phyloP scores from a whole-genome alignment of 164 flowering plant species.

The Tetrastigma voinierianum region DNA sequence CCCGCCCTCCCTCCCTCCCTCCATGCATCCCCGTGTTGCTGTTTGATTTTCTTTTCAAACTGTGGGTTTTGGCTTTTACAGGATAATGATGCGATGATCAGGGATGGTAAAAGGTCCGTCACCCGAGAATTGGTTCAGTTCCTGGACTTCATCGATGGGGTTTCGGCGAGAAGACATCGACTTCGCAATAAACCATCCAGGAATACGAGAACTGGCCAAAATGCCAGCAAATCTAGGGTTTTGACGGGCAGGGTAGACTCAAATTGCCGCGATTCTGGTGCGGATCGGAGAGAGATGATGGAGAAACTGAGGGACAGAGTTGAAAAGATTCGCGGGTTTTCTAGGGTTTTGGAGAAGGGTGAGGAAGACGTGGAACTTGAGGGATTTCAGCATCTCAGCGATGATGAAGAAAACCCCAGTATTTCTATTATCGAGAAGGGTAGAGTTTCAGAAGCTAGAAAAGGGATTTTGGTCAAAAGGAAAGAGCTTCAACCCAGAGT shows the following conservation, averaged over 20 bases:
- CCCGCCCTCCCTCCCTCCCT: background rate
- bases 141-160: conserved; percentile 56
- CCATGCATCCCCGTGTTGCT: conserved; percentile 2
- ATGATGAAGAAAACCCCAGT: conserved; percentile 25
- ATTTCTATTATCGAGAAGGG: conserved; percentile 6
- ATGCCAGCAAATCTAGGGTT: conserved; percentile 26
- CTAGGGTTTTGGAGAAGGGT: conserved; percentile 28
- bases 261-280: conserved; percentile 12
- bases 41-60: background rate
- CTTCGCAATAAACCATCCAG: conserved; percentile 26
- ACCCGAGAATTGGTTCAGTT: conserved; percentile 53
- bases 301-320: conserved; percentile 34
- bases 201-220: conserved; percentile 30
- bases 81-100: conserved; percentile 60
- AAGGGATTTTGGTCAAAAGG: conserved; percentile 28
- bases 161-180: conserved; percentile 32
- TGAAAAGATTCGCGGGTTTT: conserved; percentile 27
- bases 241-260: background rate
- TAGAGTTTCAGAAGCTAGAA: conserved; percentile 13
- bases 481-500: conserved; percentile 23
- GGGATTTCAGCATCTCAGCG: conserved; percentile 33
- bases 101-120: conserved; percentile 52
- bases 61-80: conserved; percentile 17
- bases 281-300: conserved; percentile 19
- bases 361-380: conserved; percentile 42